Evolutionary conservation across 2,329 filamentous ascomycete genomes (phyloP).

Genomic region (Apiospora koreana): DNA sequence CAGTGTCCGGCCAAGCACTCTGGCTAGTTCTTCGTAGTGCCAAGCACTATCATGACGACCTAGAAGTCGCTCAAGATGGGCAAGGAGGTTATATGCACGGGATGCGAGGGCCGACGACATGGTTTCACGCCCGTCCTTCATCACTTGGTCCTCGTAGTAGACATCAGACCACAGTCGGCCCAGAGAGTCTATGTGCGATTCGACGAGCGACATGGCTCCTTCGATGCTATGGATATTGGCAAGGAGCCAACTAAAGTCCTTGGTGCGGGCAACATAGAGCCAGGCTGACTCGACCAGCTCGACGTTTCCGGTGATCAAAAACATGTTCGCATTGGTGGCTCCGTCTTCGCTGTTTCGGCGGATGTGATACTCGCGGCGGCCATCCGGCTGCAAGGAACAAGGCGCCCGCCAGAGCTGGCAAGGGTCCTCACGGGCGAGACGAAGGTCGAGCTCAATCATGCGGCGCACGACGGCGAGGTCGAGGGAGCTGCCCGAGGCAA

Average conservation of each 20-base stretch:
- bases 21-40: constrained; percentile 3
- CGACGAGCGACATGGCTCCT: constrained; percentile 11
- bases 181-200: constrained; percentile 12
- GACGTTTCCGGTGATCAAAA: constrained; percentile 18
- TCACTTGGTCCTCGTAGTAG: constrained; percentile 20
- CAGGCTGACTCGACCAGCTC: constrained; percentile 18
- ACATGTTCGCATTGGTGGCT: constrained; percentile 17
- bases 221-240: constrained; percentile 13
- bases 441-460: constrained; percentile 19
- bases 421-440: constrained; percentile 18
- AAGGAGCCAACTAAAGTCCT: constrained; percentile 16
- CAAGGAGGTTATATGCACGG: constrained; percentile 15
- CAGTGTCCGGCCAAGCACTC: constrained; percentile 3
- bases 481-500: constrained; percentile 13
- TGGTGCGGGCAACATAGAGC: constrained; percentile 17
- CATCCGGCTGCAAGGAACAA: constrained; percentile 17
- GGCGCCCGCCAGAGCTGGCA: constrained; percentile 17
- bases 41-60: neutral
- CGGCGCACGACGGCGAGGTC: constrained; percentile 17
- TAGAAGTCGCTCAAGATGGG: constrained; percentile 12
- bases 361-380: constrained; percentile 18
- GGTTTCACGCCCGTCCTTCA: constrained; percentile 19
- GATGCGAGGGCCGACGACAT: constrained; percentile 15
- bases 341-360: constrained; percentile 16
- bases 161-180: constrained; percentile 18